phyloP scores from a whole-genome alignment of 2,329 filamentous ascomycete genomes.

The Botryotinia globosa region DNA sequence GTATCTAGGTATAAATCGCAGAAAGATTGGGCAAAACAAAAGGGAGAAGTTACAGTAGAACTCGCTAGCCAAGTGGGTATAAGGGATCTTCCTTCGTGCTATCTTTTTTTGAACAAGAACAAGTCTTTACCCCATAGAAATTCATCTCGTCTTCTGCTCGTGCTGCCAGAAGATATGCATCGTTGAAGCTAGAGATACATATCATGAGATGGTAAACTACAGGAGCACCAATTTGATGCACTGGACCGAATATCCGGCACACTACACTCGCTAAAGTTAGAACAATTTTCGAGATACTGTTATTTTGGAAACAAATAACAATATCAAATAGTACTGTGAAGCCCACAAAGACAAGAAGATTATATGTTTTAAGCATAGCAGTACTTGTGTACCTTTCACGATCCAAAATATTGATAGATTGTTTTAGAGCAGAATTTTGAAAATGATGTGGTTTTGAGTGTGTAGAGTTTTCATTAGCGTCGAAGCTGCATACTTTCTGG shows the following conservation, averaged over 20 bases:
- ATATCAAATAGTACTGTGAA: not conserved
- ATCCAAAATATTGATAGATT: not conserved
- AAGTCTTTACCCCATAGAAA: not conserved
- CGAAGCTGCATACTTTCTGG: not conserved
- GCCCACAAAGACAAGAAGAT: accelerated
- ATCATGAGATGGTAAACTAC: not conserved
- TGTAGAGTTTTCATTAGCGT: not conserved
- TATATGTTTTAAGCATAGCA: not conserved
- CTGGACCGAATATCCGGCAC: not conserved
- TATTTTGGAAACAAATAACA: not conserved
- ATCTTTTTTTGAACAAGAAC: not conserved
- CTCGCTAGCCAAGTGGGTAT: not conserved
- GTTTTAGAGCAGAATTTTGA: not conserved
- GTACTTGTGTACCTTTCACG: not conserved
- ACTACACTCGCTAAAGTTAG: not conserved
- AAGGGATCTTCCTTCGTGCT: not conserved
- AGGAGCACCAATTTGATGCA: not conserved
- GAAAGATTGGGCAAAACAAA: not conserved
- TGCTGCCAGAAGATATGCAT: not conserved
- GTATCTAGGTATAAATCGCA: not conserved
- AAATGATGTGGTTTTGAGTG: accelerated
- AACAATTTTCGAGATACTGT: not conserved
- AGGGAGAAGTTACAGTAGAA: not conserved
- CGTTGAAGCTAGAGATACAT: not conserved
- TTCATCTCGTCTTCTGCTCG: not conserved